Evolutionary conservation across 352 stramenopile species (phyloP).

Genomic region (Phytophthora macrochlamydospora): DNA sequence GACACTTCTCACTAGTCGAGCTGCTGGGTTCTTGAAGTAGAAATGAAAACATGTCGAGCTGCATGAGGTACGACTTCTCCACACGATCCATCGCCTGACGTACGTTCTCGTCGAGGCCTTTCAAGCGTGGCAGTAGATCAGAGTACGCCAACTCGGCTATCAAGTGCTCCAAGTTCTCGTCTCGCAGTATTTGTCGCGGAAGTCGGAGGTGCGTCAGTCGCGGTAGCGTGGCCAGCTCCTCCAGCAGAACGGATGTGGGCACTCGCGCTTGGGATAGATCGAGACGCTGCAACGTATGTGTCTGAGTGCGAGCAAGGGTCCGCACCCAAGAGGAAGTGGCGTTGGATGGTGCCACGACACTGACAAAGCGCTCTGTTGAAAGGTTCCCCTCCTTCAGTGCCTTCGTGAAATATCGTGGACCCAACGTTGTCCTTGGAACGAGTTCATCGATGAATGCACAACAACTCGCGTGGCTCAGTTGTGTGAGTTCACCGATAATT

Average conservation of each 20-base stretch:
- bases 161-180: conserved; percentile 80
- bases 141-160: conserved; percentile 65
- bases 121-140: conserved; percentile 50
- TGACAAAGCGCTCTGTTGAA: conserved; percentile 63
- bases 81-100: conserved; percentile 69
- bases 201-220: conserved; percentile 69
- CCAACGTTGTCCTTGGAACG: conserved; percentile 52
- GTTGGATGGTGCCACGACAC: conserved; percentile 52
- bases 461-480: too few relatives aligned
- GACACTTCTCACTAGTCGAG: background rate
- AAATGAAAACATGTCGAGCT: conserved; percentile 75
- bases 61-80: conserved; percentile 68
- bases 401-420: conserved; percentile 47
- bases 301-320: conserved; percentile 53
- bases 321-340: conserved; percentile 72
- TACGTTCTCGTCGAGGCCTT: conserved; percentile 64
- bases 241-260: conserved; percentile 67
- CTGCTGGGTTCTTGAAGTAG: conserved; percentile 41
- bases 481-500: conserved; percentile 27
- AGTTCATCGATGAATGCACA: conserved; percentile 30
- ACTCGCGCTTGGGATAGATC: conserved; percentile 63
- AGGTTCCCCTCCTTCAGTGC: conserved; percentile 56
- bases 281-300: conserved; percentile 60
- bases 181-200: conserved; percentile 61
- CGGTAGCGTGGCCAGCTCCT: conserved; percentile 55